These are phyloP conservation scores for Pharnaceum exiguum DNA, from an alignment of 148 eudicot species.

Conservation along the genomic window DNA sequence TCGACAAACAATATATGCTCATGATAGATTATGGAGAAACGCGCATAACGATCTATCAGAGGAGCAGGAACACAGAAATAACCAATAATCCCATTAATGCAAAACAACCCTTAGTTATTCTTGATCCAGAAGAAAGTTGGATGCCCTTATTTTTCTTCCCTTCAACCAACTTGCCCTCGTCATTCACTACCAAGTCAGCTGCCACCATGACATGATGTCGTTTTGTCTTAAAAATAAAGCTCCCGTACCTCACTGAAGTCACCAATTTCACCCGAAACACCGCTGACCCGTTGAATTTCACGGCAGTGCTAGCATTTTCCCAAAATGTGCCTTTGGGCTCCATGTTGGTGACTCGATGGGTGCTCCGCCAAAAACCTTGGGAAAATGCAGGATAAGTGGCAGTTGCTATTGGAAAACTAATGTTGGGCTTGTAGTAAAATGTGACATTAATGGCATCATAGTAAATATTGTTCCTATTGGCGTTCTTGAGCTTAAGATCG, in stretches of 20 bases:
- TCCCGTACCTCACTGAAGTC: conserved; percentile 1
- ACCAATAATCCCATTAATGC: too few species aligned
- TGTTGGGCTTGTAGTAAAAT: conserved; percentile 8
- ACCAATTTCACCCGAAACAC: conserved; percentile 20
- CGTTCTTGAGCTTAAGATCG: conserved; percentile 8
- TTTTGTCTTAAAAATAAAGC: not conserved
- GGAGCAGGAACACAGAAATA: too few species aligned
- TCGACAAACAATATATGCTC: too few species aligned
- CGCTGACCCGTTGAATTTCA: not conserved
- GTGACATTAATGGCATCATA: conserved; percentile 13
- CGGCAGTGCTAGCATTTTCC: conserved; percentile 2
- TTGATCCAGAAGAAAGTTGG: not conserved
- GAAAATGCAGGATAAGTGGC: conserved; percentile 2
- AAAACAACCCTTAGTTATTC: not conserved
- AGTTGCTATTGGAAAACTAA: not conserved
- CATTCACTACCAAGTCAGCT: conserved; percentile 12
- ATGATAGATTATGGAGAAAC: too few species aligned
- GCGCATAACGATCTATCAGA: too few species aligned
- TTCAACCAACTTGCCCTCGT: conserved; percentile 5
- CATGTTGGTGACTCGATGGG: not conserved
- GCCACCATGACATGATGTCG: not conserved
- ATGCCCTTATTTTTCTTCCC: not conserved
- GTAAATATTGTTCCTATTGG: not conserved
- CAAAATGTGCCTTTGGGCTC: not conserved
- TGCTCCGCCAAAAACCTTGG: not conserved